Base-by-base conservation (phyloP, 257 asterid genomes). In the Solanum sitiens region DNA sequence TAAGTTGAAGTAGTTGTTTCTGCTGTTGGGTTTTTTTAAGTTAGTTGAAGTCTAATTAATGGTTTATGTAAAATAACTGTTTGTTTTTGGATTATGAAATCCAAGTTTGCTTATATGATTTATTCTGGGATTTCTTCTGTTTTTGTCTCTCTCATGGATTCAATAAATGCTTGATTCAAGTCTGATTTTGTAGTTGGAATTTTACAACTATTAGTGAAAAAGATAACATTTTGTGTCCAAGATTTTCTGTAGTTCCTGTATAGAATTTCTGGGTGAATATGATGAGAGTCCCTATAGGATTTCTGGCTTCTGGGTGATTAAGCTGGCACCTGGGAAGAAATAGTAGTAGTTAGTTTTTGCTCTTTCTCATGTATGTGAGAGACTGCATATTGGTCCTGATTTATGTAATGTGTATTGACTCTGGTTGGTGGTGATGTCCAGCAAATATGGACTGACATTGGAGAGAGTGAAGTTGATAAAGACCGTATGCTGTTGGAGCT, bases 361-460 rank as follows among this genome's bases (percentile, higher is more conserved):
- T 80, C 30, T 27, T 27, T 33, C 39, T 27, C 35, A 50, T 80
- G 85, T 80, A 80, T 59, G 67, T 59, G 67, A 59, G 67, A 59
- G 67, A 59, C 67, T 59, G 67, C 67, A 59, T 59, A 3, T 59
- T 0, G 27, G 67, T 59, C 27, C 25, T 59, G 67, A 47, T 47
- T 2, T 50, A 7, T 82, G 14, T 21, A 59, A 61, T 61, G 23
- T 61, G 30, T 23, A 50, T 82, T 50, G 70, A 32, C 47, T 82
- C 45, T 32, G 11, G n/a, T 47, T 53, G 61, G 61, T 67, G 18
- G 21, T 76, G 90, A 71, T 90, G 90, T 88, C 87, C 93, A 97
- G 99, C 94, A 95, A 95, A 89, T 97, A 88, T 97, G 99, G 99
- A 89, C 88, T 8, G 99, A 95, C 79, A 95, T 97, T 56, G 99